Conservation (phyloP, 129 eudicot genomes). For the Scalesia atractyloides region DNA sequence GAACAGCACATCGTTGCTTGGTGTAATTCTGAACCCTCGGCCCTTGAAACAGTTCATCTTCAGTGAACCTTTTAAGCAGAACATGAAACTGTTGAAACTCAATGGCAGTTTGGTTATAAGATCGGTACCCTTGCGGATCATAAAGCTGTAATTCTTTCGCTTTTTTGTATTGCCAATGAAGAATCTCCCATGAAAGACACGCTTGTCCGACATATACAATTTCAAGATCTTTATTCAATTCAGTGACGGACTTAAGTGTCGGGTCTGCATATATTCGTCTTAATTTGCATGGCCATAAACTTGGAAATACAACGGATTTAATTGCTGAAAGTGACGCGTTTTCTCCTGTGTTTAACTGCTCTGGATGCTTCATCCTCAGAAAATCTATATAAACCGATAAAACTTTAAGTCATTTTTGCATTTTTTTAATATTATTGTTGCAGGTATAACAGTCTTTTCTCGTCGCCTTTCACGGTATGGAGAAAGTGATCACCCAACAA, state of each 20-base stretch:
- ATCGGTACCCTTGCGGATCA: conserved; percentile 50
- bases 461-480: conserved; percentile 4
- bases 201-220: conserved; percentile 80
- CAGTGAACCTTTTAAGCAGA: conserved; percentile 67
- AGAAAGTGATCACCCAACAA: conserved; percentile 16
- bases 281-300: conserved; percentile 47
- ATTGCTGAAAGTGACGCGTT: conserved; percentile 47
- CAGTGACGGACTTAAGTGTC: conserved; percentile 51
- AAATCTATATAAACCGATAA: conserved; percentile 47
- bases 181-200: conserved; percentile 91
- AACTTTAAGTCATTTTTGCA: not conserved
- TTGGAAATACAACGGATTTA: conserved; percentile 46
- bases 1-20: conserved; percentile 47
- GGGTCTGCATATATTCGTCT: conserved; percentile 70
- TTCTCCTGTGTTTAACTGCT: conserved; percentile 40
- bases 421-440: not conserved
- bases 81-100: conserved; percentile 94
- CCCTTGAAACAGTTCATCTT: conserved; percentile 82
- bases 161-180: conserved; percentile 70
- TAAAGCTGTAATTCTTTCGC: conserved; percentile 57
- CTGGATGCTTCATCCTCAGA: conserved; percentile 68
- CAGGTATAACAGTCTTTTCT: conserved; percentile 14
- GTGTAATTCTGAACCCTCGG: conserved; percentile 70
- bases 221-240: conserved; percentile 67
- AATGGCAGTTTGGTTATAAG: conserved; percentile 67